phyloP scores from a whole-genome alignment of 2,329 filamentous ascomycete species.

The Iodosphaeria phyllophila region DNA sequence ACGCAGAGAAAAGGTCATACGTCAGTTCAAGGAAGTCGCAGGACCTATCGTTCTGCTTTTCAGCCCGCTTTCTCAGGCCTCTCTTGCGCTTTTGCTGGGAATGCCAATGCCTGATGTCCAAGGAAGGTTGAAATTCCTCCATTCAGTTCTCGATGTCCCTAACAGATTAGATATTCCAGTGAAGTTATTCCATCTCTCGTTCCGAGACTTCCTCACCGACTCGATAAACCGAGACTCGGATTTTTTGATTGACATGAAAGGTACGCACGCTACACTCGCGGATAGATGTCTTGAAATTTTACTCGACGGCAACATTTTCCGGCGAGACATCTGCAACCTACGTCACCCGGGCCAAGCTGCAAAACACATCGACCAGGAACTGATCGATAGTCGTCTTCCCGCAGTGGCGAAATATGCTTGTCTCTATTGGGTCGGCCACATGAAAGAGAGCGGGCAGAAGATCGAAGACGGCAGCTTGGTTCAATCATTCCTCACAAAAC shows the following conservation, averaged over 20 bases:
- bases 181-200: slow-evolving; percentile 16
- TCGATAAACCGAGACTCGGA: slow-evolving; percentile 5
- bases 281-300: slow-evolving; percentile 17
- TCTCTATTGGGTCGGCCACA: slow-evolving; percentile 19
- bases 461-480: slow-evolving; percentile 12
- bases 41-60: slow-evolving; percentile 12
- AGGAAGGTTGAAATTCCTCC: slow-evolving; percentile 10
- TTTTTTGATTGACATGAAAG: slow-evolving; percentile 17
- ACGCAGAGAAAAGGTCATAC: no score
- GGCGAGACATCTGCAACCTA: slow-evolving; percentile 17
- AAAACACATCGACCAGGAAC: slow-evolving; percentile 7
- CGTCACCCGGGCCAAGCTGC: slow-evolving; percentile 7
- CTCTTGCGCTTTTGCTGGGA: slow-evolving; percentile 11
- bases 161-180: slow-evolving; percentile 7
- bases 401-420: slow-evolving; percentile 19
- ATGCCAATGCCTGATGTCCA: slow-evolving; percentile 5
- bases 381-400: slow-evolving; percentile 9
- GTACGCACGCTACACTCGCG: slow-evolving; percentile 13
- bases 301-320: slow-evolving; percentile 11
- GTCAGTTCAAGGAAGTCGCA: no score
- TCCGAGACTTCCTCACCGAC: slow-evolving; percentile 19
- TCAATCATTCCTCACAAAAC: slow-evolving; percentile 13
- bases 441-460: slow-evolving; percentile 8
- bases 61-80: slow-evolving; percentile 11
- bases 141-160: slow-evolving; percentile 16